Base-by-base conservation (phyloP, 23 red algal species). In the Agarophyton chilense region DNA sequence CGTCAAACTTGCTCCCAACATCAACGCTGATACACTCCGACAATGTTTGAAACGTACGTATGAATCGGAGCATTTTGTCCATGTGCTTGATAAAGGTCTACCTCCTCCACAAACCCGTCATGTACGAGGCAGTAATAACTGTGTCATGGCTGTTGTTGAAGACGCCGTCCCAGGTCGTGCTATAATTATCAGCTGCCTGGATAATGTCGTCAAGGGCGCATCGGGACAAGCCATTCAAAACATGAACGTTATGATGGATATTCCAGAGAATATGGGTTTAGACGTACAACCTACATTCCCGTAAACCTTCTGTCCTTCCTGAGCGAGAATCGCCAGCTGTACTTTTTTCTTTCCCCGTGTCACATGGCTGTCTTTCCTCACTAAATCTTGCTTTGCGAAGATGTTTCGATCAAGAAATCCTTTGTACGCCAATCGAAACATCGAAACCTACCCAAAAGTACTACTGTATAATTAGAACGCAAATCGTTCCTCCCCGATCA, bases 181-280 rank as follows among this genome's bases (percentile, higher is more conserved):
- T 10, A 98, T 98, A 29, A 83, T 98, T 49, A 63, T 98, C 44
- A 87, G 67, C 22, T 89, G 68, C 7, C 79, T 98, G 71, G 96
- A 98, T 52, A 98, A 98, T 74, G 79, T 98, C 2, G 96, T 98
- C 76, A 98, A 98, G 78, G 96, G 96, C 11, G 96, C 96, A 31
- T 84, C 72, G 40, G 96, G 96, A 40, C 96, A 98, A 68, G 96
- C 96, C 22, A 66, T 98, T 67, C 96, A 98, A 62, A 98, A 98
- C 60, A 95, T 98, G 92, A 98, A 98, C 65, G 66, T 98, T n/a
- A 95, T 98, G 94, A 74, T 92, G 57, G 96, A 89, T 29, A 40
- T 95, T 51, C 90, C 90, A 79, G 96, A 98, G 67, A 72, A 50
- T 22, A 93, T 82, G 80, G 92, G 89, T 3, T 66, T 98, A 54